Base-by-base conservation (phyloP, 2,329 filamentous ascomycete genomes). In the Diaporthe humulicola region DNA sequence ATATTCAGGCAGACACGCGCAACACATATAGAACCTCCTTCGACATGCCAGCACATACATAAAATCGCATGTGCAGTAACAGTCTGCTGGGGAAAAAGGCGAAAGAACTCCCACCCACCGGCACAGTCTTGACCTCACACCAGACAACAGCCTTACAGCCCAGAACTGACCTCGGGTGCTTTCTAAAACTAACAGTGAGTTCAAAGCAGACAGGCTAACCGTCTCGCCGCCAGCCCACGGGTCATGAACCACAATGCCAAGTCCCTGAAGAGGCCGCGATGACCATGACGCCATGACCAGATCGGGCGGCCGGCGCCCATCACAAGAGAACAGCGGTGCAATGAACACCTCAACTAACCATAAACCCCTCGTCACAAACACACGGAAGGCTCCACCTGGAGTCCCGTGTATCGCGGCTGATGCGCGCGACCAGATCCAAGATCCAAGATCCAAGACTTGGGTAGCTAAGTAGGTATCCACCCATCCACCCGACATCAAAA, bases 381-480 rank as follows among this genome's bases (percentile, higher is more conserved):
- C 22, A 61, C 58, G 12, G 25, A 52, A 50, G 10, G 6, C 40
- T 48, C 38, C 60, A 45, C 40, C 60, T 22, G 15, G 36, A 42
- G 25, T 19, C 9, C 38, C 60, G 60, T 64, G 60, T 64, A 64
- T 12, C 25, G 60, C 60, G 60, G 60, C 60, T 45, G 42, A 22
- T 30, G 28, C 40, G 10, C 38, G 60, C 60, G 1, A 10, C 38
- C 25, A 64, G 40, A 30, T 22, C 25, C 38, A 45, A 48, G 40
- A 64, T 30, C 60, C 10, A 64, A 25, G 25, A 33, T n/a, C n/a
- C n/a, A n/a, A 4, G 22, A 1, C 10, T n/a, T 14, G 10, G n/a
- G 48, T 12, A n/a, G n/a, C 48, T 2, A 25, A 25, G n/a, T n/a
- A 52, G 4, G 48, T 25, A 48, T 14, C 60, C 60, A 45, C 15